Evolutionary conservation across 768 basidiomycete species (phyloP).

Genomic region (Naematelia aurantialba): DNA sequence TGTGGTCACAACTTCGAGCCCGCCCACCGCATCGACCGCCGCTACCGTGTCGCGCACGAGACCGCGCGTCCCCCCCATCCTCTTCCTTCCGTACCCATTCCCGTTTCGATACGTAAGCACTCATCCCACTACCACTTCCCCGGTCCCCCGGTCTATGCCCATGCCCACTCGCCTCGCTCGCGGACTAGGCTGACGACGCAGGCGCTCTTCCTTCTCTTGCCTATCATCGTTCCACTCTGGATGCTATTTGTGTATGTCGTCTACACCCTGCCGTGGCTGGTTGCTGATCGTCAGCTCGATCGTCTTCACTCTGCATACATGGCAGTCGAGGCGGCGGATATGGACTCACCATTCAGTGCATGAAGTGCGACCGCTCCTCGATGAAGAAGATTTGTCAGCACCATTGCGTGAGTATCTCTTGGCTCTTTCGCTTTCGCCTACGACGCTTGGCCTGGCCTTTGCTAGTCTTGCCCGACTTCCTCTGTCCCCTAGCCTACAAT

Average conservation of each 20-base stretch:
- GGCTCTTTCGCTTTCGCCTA: too few relatives aligned
- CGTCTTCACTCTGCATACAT: constrained; percentile 16
- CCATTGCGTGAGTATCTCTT: background rate
- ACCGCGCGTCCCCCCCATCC: constrained; percentile 24
- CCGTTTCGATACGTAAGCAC: constrained; percentile 39
- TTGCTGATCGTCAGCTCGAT: too few relatives aligned
- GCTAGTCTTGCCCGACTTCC: too few relatives aligned
- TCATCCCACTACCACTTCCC: background rate
- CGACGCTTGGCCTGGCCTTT: too few relatives aligned
- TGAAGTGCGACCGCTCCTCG: background rate
- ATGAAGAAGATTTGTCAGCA: constrained; percentile 6
- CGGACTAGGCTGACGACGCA: too few relatives aligned
- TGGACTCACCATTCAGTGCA: constrained; percentile 1
- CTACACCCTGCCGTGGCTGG: constrained; percentile 8
- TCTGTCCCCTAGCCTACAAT: too few relatives aligned
- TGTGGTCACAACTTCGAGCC: too few relatives aligned
- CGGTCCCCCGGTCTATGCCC: background rate
- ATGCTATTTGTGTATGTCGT: constrained; percentile 8
- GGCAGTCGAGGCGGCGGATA: constrained; percentile 10
- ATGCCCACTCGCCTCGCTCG: too few relatives aligned
- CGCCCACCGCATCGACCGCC: too few relatives aligned
- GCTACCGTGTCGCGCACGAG: background rate
- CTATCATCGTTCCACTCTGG: background rate
- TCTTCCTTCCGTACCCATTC: constrained; percentile 25
- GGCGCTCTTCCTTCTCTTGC: background rate